Percentiles rank a stretch among this genome's conserved stretches.
phyloP scores from a whole-genome alignment of 345 rosid genomes.

The Arabidopsis suecica region DNA sequence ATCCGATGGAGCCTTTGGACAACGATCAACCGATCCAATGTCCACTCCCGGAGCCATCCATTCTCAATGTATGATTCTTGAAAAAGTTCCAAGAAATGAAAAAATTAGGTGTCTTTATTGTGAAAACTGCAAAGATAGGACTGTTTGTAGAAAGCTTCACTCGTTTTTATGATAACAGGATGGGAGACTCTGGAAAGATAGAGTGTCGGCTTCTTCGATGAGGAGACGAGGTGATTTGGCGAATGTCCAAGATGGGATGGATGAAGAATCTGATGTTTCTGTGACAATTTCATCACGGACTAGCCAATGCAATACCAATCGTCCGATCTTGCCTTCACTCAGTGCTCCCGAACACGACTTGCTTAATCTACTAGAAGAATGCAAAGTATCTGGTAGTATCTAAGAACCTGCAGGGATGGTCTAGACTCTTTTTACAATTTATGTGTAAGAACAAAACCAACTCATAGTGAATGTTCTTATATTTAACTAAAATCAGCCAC shows the following conservation, averaged over 20 bases:
- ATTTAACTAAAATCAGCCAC: neutral
- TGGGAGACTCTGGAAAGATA: conserved; percentile 89
- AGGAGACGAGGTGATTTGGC: conserved; percentile 72
- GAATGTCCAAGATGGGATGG: conserved; percentile 59
- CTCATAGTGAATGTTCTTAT: conserved; percentile 20
- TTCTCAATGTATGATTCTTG: conserved; percentile 73
- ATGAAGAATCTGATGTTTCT: conserved; percentile 50
- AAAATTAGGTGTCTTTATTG: neutral
- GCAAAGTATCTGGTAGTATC: conserved; percentile 63
- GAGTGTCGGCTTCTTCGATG: conserved; percentile 68
- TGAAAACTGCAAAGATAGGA: neutral
- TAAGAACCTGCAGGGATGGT: conserved; percentile 38
- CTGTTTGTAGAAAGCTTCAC: neutral
- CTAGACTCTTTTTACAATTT: conserved; percentile 23
- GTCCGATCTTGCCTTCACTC: conserved; percentile 69
- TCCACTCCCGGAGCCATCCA: conserved; percentile 86
- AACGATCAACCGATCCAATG: conserved; percentile 82
- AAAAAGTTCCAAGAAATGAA: neutral
- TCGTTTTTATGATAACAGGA: conserved; percentile 56
- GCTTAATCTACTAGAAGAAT: conserved; percentile 78
- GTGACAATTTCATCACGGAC: conserved; percentile 48
- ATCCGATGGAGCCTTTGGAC: conserved; percentile 81
- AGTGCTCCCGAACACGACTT: conserved; percentile 87
- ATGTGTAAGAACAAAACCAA: conserved; percentile 28
- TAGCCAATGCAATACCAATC: conserved; percentile 41